These are phyloP conservation scores for Trichoderma polysporum DNA, from an alignment of 2,329 filamentous ascomycete species.

Conservation along the genomic window DNA sequence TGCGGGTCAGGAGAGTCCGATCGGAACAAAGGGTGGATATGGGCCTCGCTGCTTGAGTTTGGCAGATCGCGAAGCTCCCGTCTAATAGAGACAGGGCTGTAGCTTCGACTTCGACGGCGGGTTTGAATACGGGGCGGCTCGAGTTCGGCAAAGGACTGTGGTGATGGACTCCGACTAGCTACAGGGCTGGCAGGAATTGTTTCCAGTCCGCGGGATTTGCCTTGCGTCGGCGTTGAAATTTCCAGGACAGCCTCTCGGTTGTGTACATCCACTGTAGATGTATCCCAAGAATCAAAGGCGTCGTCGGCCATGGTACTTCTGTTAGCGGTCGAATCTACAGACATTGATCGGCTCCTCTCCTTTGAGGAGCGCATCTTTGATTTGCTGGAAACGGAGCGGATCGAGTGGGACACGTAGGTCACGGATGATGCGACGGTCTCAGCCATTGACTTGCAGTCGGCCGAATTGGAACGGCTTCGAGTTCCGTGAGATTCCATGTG, in stretches of 20 bases:
- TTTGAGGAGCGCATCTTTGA: slow-evolving; percentile 51
- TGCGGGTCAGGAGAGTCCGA: slow-evolving; percentile 69
- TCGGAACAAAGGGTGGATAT: slow-evolving; percentile 77
- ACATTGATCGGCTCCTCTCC: slow-evolving; percentile 46
- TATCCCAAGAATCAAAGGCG: slow-evolving; percentile 75
- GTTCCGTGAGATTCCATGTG: slow-evolving; percentile 20
- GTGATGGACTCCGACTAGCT: slow-evolving; percentile 64
- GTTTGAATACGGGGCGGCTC: slow-evolving; percentile 44
- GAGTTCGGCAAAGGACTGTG: slow-evolving; percentile 57
- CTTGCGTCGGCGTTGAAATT: slow-evolving; percentile 44
- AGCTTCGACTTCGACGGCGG: slow-evolving; percentile 50
- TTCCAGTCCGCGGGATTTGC: slow-evolving; percentile 59
- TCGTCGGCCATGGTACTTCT: slow-evolving; percentile 47
- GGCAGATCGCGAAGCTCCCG: slow-evolving; percentile 31
- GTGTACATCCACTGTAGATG: slow-evolving; percentile 63
- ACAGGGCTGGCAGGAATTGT: slow-evolving; percentile 68
- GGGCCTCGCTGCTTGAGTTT: slow-evolving; percentile 53
- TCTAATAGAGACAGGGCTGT: slow-evolving; percentile 43
- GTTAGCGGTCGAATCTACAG: slow-evolving; percentile 44
- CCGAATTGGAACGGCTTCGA: slow-evolving; percentile 45
- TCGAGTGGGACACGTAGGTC: slow-evolving; percentile 46
- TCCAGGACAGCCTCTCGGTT: slow-evolving; percentile 58
- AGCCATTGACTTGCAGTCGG: slow-evolving; percentile 30
- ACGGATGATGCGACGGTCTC: slow-evolving; percentile 31
- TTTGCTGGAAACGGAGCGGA: slow-evolving; percentile 57